These are phyloP conservation scores for Sarcodon aspratus DNA, from an alignment of 768 basidiomycete genomes.

Conservation along the genomic window DNA sequence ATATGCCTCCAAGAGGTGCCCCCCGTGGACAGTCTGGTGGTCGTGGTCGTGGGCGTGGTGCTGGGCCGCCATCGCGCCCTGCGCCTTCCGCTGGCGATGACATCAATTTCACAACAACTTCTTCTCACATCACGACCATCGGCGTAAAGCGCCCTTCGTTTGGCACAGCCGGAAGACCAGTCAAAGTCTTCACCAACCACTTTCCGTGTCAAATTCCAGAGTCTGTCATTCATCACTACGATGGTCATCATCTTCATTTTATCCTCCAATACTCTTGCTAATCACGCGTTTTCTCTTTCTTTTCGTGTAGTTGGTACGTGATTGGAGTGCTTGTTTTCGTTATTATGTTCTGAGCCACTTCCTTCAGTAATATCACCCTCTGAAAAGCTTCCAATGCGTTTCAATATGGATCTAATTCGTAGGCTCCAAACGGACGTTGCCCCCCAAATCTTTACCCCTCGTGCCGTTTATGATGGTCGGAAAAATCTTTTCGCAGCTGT, in stretches of 20 bases:
- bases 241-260: slow-evolving; percentile 35
- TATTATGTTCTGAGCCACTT: slow-evolving; percentile 7
- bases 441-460: slow-evolving; percentile 61
- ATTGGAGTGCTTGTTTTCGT: not conserved
- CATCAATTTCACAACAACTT: slow-evolving; percentile 18
- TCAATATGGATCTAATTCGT: slow-evolving; percentile 64
- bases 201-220: slow-evolving; percentile 54
- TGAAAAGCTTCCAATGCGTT: slow-evolving; percentile 54
- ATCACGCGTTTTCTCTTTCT: not conserved
- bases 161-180: slow-evolving; percentile 40
- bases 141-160: slow-evolving; percentile 62
- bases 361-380: slow-evolving; percentile 48
- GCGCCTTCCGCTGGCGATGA: slow-evolving; percentile 4
- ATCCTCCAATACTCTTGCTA: not conserved
- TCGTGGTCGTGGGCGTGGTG: slow-evolving; percentile 11
- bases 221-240: slow-evolving; percentile 63
- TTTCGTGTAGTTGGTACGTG: slow-evolving; percentile 9
- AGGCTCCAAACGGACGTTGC: slow-evolving; percentile 46
- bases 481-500: slow-evolving; percentile 64
- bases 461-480: slow-evolving; percentile 66
- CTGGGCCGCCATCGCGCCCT: not conserved
- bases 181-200: slow-evolving; percentile 43
- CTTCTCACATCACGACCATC: slow-evolving; percentile 34
- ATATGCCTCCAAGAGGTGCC: slow-evolving; percentile 6
- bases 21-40: slow-evolving; percentile 7